These are phyloP conservation scores for Rhynchospora pubera DNA, from an alignment of 176 grass and related monocot genomes.

Conservation along the genomic window DNA sequence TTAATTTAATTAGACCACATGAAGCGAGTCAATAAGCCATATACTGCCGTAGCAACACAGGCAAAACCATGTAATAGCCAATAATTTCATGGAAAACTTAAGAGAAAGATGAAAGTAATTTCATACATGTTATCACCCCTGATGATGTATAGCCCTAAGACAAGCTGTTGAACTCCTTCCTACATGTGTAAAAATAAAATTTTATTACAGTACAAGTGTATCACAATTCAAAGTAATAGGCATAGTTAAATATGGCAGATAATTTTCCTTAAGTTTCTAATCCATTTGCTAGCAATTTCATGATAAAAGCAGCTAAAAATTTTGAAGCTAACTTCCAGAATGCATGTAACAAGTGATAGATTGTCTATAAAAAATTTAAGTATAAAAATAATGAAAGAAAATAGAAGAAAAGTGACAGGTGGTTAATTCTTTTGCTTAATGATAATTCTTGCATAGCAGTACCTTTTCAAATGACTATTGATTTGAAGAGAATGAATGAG, in stretches of 20 bases:
- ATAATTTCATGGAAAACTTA: background rate
- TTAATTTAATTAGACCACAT: background rate
- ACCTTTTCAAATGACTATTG: background rate
- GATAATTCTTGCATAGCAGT: background rate
- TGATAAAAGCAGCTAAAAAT: background rate
- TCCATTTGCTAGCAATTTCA: background rate
- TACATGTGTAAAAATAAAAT: slow-evolving; percentile 28
- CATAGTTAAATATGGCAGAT: background rate
- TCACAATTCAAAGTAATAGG: background rate
- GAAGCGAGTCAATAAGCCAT: background rate
- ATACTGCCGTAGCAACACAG: background rate
- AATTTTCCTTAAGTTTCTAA: background rate
- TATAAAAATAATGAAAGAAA: background rate
- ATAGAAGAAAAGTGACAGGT: background rate
- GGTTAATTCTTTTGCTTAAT: background rate
- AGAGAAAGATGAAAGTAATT: background rate
- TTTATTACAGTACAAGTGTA: background rate
- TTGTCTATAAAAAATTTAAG: background rate
- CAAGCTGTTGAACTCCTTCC: slow-evolving; percentile 84
- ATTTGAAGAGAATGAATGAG: background rate
- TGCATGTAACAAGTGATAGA: background rate
- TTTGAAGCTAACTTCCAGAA: background rate
- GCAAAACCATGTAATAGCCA: background rate
- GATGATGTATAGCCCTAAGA: slow-evolving; percentile 85
- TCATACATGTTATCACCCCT: slow-evolving; percentile 91